Base-by-base conservation (phyloP, 1,139 yeast genomes). In the Candida pseudocylindracea region DNA sequence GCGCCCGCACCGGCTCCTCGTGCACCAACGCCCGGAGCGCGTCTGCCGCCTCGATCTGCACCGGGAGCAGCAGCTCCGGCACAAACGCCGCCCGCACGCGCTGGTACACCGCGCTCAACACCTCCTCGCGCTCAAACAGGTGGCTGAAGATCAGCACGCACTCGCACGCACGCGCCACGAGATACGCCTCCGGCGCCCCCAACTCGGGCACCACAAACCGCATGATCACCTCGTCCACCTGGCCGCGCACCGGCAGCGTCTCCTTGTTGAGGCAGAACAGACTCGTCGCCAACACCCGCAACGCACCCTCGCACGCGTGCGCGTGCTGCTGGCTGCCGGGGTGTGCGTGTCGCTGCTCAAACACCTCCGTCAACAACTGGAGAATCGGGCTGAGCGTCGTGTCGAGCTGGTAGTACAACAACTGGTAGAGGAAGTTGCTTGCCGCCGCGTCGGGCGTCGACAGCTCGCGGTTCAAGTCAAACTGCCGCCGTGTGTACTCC, bases 401-500 rank as follows among this genome's bases (percentile, higher is more conserved):
- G 29, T 60, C 58, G 41, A 67, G 64, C 44, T 68, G 61, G 34
- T 60, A 54, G 42, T 54, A 54, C 39, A 57, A 51, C 43, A 54
- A 60, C 45, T 57, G 53, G 46, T 66, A 68, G 32, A 85, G 53
- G 41, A 81, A 79, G 49, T 74, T 76, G 33, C 76, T 67, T 2
- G 94, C 74, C 0, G 93, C 93, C 30, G 70, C 69, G 44, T 80
- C 93, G 0, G 92, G 70, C 10, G 88, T 73, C 32, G 68, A 65
- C 29, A 68, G 63, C 40, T 79, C 92, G 40, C 78, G 71, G 44
- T 68, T 72, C 36, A 72, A 57, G 45, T 73, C 83, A 41, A 72
- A 72, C 43, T 55, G 72, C 41, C 78, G 61, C 53, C 83, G 63
- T 29, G 74, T 61, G 43, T 74, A 76, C 42, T 75, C 85, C 40